These are phyloP conservation scores for Phytophthora podocarpi DNA, from an alignment of 352 stramenopile species.

Conservation along the genomic window DNA sequence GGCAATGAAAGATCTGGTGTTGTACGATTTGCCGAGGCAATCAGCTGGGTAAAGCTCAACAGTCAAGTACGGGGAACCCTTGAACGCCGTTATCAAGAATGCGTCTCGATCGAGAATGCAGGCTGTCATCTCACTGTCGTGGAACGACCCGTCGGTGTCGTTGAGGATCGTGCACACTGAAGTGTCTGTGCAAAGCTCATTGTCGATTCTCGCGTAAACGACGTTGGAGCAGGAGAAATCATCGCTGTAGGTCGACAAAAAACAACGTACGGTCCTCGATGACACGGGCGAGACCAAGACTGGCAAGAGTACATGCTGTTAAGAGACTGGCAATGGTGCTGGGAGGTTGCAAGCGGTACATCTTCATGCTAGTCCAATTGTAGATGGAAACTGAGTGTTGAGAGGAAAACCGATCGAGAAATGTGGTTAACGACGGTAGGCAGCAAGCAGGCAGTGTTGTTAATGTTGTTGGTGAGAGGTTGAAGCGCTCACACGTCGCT, in stretches of 20 bases:
- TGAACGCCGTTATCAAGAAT: conserved; percentile 14
- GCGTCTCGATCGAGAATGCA: conserved; percentile 16
- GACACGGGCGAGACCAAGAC: background rate
- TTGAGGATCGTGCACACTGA: conserved; percentile 16
- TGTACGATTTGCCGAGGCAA: conserved; percentile 22
- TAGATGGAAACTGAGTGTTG: too few relatives aligned
- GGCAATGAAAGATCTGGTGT: conserved; percentile 21
- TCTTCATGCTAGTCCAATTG: background rate
- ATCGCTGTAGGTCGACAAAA: conserved; percentile 24
- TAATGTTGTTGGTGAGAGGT: too few relatives aligned
- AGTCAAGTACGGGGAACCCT: conserved; percentile 6
- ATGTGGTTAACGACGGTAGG: too few relatives aligned
- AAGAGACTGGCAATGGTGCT: background rate
- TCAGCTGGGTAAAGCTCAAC: conserved; percentile 16
- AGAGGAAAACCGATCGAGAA: too few relatives aligned
- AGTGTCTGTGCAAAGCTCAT: conserved; percentile 16
- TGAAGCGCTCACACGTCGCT: too few relatives aligned
- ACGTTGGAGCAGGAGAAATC: conserved; percentile 15
- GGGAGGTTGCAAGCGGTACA: background rate
- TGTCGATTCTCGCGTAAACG: conserved; percentile 27
- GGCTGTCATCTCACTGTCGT: conserved; percentile 23
- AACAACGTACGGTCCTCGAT: conserved; percentile 12
- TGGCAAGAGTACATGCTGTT: background rate
- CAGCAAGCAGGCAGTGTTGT: too few relatives aligned
- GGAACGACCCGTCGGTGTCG: conserved; percentile 18